Evolutionary conservation across 768 basidiomycete species (phyloP), one percentile per base, ranked within the genome.

Genomic region (Leccinum broughii): DNA sequence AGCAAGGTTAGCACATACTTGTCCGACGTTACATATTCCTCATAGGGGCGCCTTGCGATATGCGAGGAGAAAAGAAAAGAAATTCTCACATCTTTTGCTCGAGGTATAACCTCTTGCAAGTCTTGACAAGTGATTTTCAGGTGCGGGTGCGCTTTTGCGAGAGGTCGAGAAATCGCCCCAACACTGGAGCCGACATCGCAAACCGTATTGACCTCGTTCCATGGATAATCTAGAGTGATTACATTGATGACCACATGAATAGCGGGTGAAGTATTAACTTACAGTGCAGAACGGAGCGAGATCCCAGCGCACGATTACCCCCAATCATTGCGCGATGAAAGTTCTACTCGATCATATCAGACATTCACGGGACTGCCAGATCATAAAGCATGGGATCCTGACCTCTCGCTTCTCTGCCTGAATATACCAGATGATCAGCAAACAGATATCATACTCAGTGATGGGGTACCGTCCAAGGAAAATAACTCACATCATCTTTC

Each of bases 261-360:
- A 41, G n/a, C 9, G 41, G n/a, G n/a, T 41, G 15, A n/a, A n/a
- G 2, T n/a, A 41, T n/a, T 4, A n/a, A 41, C 41, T 41, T 10
- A 41, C 41, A n/a, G n/a, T 41, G 9, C 41, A 41, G 4, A 41
- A 41, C 6, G 41, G 41, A 41, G 41, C 63, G 59, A 32, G 69
- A 60, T 5, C 64, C 72, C 64, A 67, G 58, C 54, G 64, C 30
- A n/a, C 48, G 17, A 9, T 63, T n/a, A 4, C 60, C 10, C 1
- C 66, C 71, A 2, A 61, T 34, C 71, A 72, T 71, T 20, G 67
- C 66, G 35, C 54, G 59, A 24, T 72, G 67, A 37, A 56, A 72
- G 17, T 49, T 56, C 71, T 72, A 28, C 11, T 9, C 44, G 22
- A 48, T 10, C 17, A 30, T 8, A 35, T 69, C 13, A 60, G 58